Conservation (phyloP, 768 basidiomycete species). For the Lactarius sanguifluus region DNA sequence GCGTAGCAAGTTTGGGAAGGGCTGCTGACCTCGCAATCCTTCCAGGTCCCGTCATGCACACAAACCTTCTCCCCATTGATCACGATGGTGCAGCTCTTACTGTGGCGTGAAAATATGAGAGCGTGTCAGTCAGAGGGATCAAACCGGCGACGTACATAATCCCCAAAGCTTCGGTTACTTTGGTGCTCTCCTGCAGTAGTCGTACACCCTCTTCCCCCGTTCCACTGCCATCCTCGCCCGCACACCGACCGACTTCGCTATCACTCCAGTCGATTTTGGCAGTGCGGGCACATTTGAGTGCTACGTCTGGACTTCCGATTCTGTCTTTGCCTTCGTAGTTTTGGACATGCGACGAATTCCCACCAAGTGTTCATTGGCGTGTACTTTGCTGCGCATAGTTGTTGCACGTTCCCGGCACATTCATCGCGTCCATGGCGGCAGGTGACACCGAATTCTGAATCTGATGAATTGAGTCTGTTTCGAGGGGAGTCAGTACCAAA, state of each 20-base stretch:
- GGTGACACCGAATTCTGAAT: slow-evolving; percentile 70
- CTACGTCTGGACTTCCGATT: slow-evolving; percentile 66
- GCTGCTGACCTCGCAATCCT: slow-evolving; percentile 66
- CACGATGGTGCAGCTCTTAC: slow-evolving; percentile 85
- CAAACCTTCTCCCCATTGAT: slow-evolving; percentile 70
- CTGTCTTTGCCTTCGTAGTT: slow-evolving; percentile 62
- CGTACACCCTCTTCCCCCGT: slow-evolving; percentile 59
- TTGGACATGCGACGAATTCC: slow-evolving; percentile 79
- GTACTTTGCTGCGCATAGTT: slow-evolving; percentile 76
- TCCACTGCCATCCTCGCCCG: slow-evolving; percentile 63
- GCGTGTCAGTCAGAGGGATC: slow-evolving; percentile 7
- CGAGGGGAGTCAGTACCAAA: not conserved
- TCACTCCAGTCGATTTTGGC: slow-evolving; percentile 69
- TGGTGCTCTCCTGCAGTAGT: slow-evolving; percentile 63
- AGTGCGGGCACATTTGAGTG: slow-evolving; percentile 61
- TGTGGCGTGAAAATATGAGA: slow-evolving; percentile 33
- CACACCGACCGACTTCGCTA: slow-evolving; percentile 56
- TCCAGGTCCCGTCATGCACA: slow-evolving; percentile 76
- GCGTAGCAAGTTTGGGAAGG: not conserved
- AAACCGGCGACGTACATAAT: slow-evolving; percentile 51
- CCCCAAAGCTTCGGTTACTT: slow-evolving; percentile 43
- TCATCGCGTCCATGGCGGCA: slow-evolving; percentile 82
- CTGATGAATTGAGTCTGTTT: slow-evolving; percentile 58
- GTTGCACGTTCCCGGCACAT: slow-evolving; percentile 86
- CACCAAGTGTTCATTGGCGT: slow-evolving; percentile 64